Evolutionary conservation across 2,329 filamentous ascomycete species (phyloP).

Genomic region (Talaromyces sp.): DNA sequence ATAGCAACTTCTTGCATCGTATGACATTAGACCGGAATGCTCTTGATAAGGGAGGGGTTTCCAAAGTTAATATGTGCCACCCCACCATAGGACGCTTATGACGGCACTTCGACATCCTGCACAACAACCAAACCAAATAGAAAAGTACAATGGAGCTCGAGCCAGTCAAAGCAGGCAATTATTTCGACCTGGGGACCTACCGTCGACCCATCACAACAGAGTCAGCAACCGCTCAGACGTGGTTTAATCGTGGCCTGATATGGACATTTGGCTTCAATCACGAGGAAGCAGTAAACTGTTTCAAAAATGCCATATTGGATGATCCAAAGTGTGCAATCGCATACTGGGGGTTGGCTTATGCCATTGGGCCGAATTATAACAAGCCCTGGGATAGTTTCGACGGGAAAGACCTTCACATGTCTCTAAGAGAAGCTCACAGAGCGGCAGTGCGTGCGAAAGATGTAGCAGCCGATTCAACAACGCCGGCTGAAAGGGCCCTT

Average conservation of each 20-base stretch:
- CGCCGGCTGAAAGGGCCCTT: background rate
- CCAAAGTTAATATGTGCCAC: background rate
- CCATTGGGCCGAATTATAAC: constrained; percentile 50
- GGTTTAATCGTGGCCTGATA: constrained; percentile 68
- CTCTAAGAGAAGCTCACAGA: background rate
- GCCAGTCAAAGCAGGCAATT: background rate
- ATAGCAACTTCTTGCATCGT: too few relatives aligned
- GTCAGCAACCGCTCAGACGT: constrained; percentile 52
- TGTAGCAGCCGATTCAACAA: background rate
- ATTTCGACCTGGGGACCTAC: constrained; percentile 56
- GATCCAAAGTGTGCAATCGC: constrained; percentile 44
- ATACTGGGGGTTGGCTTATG: constrained; percentile 48
- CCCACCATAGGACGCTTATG: background rate
- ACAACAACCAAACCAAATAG: background rate
- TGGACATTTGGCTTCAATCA: constrained; percentile 76
- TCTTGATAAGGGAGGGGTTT: background rate
- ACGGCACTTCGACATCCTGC: background rate
- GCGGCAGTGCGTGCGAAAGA: background rate
- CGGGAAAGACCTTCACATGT: background rate
- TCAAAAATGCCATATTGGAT: constrained; percentile 38
- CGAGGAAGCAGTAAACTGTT: constrained; percentile 58
- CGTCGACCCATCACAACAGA: constrained; percentile 52
- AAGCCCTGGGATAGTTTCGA: constrained; percentile 50
- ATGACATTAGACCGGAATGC: too few relatives aligned
- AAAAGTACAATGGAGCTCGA: background rate